A percentile compares a stretch with the other conserved stretches of the same genome.
Evolutionary conservation across 768 basidiomycete species (phyloP).

Genomic region (Polyporus arcularius): DNA sequence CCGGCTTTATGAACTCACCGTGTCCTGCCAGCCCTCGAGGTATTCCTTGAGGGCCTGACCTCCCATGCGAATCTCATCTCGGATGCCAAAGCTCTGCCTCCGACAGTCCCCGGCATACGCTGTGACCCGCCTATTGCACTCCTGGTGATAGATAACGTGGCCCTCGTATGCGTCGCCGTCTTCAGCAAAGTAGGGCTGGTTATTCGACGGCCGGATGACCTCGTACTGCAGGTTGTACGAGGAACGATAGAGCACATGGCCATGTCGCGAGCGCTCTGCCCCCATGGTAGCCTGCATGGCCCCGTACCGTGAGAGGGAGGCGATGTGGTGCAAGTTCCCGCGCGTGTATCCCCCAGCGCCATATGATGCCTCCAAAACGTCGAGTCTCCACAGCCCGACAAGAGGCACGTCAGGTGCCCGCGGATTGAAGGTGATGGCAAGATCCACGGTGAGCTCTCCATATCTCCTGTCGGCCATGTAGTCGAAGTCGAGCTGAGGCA

Average conservation of each 20-base stretch:
- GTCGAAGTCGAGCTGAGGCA: too few species aligned
- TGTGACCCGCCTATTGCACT: not conserved
- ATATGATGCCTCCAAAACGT: not conserved
- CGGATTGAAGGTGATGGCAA: too few species aligned
- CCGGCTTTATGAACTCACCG: too few species aligned
- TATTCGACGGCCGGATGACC: not conserved
- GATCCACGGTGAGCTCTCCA: too few species aligned
- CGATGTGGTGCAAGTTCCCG: constrained; percentile 14
- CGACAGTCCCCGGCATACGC: too few species aligned
- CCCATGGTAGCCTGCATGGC: constrained; percentile 22
- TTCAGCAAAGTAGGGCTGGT: not conserved
- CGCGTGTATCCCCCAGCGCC: constrained; percentile 6
- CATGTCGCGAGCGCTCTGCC: constrained; percentile 1
- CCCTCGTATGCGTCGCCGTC: not conserved
- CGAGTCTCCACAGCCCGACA: too few species aligned
- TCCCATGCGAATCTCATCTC: not conserved
- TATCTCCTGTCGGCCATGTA: too few species aligned
- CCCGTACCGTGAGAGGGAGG: constrained; percentile 13
- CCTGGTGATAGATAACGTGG: not conserved
- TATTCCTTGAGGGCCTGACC: not conserved
- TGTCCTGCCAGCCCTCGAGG: too few species aligned
- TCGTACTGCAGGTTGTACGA: constrained; percentile 25
- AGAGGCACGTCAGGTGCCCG: too few species aligned
- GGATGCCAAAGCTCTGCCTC: not conserved
- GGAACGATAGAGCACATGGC: constrained; percentile 16